Percentiles rank a stretch among this genome's conserved stretches.
Conservation (phyloP, 2,329 filamentous ascomycete genomes). For the Triangularia setosa region DNA sequence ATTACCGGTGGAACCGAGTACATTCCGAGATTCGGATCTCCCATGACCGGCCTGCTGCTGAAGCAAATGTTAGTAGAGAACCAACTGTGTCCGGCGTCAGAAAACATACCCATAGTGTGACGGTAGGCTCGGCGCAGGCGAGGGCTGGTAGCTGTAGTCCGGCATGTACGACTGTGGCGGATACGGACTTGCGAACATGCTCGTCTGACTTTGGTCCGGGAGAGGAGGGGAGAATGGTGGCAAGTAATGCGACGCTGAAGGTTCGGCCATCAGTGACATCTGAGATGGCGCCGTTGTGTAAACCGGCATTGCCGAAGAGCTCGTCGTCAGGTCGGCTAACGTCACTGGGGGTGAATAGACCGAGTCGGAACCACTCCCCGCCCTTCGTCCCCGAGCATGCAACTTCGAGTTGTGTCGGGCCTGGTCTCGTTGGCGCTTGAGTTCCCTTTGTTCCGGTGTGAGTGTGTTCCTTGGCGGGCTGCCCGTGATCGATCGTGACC, state of each 20-base stretch:
- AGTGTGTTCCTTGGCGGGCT: conserved; percentile 54
- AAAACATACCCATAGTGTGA: conserved; percentile 33
- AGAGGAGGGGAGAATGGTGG: conserved; percentile 48
- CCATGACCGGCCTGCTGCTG: conserved; percentile 19
- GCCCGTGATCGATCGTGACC: conserved; percentile 51
- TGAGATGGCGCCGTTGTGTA: conserved; percentile 50
- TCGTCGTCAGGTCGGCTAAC: conserved; percentile 40
- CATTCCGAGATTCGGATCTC: conserved; percentile 28
- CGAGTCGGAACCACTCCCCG: conserved; percentile 38
- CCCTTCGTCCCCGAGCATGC: conserved; percentile 47
- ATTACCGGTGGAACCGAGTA: conserved; percentile 31
- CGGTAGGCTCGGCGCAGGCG: conserved; percentile 28
- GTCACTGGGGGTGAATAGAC: conserved; percentile 40
- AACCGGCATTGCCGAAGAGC: conserved; percentile 41
- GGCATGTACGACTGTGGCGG: conserved; percentile 32
- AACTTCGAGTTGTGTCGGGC: conserved; percentile 56
- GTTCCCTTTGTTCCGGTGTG: conserved; percentile 57
- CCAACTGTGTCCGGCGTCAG: background rate
- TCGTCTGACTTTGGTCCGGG: conserved; percentile 36
- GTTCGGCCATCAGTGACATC: conserved; percentile 50
- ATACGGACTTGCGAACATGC: conserved; percentile 33
- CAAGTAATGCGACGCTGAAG: conserved; percentile 45
- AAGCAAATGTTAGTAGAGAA: conserved; percentile 7
- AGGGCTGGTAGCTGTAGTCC: conserved; percentile 31
- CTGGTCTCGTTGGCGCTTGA: conserved; percentile 59